A percentile compares a stretch with the other conserved stretches of the same genome.
Evolutionary conservation across 2,329 filamentous ascomycete genomes (phyloP).

Genomic region (Sarocladium strictum): DNA sequence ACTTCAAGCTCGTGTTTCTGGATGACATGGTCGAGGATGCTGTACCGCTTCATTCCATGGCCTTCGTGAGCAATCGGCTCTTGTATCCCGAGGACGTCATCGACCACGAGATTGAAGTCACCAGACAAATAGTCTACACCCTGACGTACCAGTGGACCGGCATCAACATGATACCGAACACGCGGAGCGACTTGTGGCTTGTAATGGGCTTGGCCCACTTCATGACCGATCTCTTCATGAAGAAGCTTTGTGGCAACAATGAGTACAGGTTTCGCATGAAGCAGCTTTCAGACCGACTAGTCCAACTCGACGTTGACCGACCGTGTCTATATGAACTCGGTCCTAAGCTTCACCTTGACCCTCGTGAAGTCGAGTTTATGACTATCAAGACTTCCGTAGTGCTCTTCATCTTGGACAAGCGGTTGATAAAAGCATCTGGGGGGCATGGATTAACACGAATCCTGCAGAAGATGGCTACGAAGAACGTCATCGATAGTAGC

Average conservation of each 20-base stretch:
- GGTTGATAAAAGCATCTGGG: constrained; percentile 75
- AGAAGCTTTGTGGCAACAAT: constrained; percentile 85
- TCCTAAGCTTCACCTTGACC: constrained; percentile 68
- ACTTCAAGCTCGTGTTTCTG: constrained; percentile 90
- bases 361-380: constrained; percentile 86
- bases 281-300: constrained; percentile 71
- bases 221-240: constrained; percentile 92
- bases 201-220: constrained; percentile 87
- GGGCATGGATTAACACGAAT: constrained; percentile 82
- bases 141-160: constrained; percentile 92
- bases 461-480: constrained; percentile 77
- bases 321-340: constrained; percentile 81
- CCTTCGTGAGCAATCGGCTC: constrained; percentile 79
- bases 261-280: constrained; percentile 91
- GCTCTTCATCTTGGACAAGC: constrained; percentile 87
- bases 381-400: constrained; percentile 84
- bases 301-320: constrained; percentile 73
- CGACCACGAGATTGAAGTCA: constrained; percentile 77
- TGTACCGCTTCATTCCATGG: constrained; percentile 72
- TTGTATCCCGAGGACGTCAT: constrained; percentile 81
- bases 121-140: constrained; percentile 73
- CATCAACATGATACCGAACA: constrained; percentile 82
- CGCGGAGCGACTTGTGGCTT: constrained; percentile 78
- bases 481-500: constrained; percentile 63
- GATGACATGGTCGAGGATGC: constrained; percentile 79